A percentile compares a stretch with the other conserved stretches of the same genome.
Conservation (phyloP, 2,329 filamentous ascomycete species). For the Colletotrichum spaethianum region DNA sequence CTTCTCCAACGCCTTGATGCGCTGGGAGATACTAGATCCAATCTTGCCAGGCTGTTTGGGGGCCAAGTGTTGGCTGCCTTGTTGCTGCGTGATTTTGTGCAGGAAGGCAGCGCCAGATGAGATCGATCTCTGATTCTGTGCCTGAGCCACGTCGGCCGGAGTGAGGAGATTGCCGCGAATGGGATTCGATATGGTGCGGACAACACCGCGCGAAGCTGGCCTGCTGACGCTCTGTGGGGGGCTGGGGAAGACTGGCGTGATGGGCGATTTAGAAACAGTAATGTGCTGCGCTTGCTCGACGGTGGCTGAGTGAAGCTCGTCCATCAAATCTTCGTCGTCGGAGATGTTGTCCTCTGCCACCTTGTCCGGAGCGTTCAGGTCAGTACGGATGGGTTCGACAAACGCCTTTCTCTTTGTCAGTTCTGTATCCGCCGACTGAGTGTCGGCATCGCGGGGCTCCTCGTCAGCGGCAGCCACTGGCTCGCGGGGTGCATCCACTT, state of each 20-base stretch:
- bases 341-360: constrained; percentile 64
- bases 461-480: constrained; percentile 31
- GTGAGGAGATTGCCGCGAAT: constrained; percentile 61
- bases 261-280: constrained; percentile 86
- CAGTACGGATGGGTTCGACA: constrained; percentile 71
- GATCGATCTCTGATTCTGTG: constrained; percentile 60
- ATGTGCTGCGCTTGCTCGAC: constrained; percentile 88
- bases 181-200: constrained; percentile 55
- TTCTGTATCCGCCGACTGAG: constrained; percentile 47
- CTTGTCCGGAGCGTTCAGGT: constrained; percentile 54
- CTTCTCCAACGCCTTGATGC: constrained; percentile 93
- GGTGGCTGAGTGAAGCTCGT: constrained; percentile 86
- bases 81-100: constrained; percentile 68
- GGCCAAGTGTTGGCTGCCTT: constrained; percentile 63
- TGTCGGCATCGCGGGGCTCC: constrained; percentile 46
- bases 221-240: constrained; percentile 43
- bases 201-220: constrained; percentile 55
- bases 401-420: constrained; percentile 53
- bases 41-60: constrained; percentile 82
- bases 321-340: constrained; percentile 87
- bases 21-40: constrained; percentile 91
- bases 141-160: constrained; percentile 62
- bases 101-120: constrained; percentile 71
- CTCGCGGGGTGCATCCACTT: constrained; percentile 10
- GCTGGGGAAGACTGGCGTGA: constrained; percentile 72